These are phyloP conservation scores for Asterophora lycoperdoides DNA, from an alignment of 768 basidiomycete species.

Conservation along the genomic window DNA sequence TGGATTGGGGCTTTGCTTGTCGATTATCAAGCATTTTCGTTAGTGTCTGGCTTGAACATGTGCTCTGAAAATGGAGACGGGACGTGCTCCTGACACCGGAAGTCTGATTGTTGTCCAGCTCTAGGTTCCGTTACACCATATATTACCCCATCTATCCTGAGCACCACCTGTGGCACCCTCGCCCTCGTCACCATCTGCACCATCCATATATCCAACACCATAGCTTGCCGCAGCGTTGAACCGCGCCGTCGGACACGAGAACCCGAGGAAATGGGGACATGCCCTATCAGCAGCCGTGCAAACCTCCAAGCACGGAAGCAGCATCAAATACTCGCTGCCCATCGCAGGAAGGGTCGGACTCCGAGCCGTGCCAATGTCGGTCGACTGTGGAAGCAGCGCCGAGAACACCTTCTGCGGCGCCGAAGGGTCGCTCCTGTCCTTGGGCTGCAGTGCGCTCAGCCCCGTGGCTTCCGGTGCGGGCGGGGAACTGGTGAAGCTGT, in stretches of 20 bases:
- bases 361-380: constrained; percentile 35
- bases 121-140: constrained; percentile 58
- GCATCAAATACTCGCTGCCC: constrained; percentile 45
- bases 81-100: too few species aligned
- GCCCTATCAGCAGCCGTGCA: constrained; percentile 71
- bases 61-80: too few species aligned
- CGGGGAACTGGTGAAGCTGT: constrained; percentile 30
- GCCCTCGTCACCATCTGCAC: constrained; percentile 40
- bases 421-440: constrained; percentile 16
- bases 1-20: too few species aligned
- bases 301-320: constrained; percentile 77
- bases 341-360: constrained; percentile 47
- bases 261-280: constrained; percentile 70
- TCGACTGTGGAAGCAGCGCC: constrained; percentile 44
- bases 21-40: too few species aligned
- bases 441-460: constrained; percentile 21
- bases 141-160: constrained; percentile 69
- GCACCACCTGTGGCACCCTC: constrained; percentile 49
- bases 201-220: constrained; percentile 72
- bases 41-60: too few species aligned
- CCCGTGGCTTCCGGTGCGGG: constrained; percentile 30
- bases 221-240: constrained; percentile 70
- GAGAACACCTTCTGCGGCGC: constrained; percentile 35
- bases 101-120: neutral
- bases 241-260: constrained; percentile 56